Evolutionary conservation across 1,284 basidiomycete genomes (phyloP), one percentile per base, ranked within the genome.

Genomic region (Pseudozyma hubeiensis): DNA sequence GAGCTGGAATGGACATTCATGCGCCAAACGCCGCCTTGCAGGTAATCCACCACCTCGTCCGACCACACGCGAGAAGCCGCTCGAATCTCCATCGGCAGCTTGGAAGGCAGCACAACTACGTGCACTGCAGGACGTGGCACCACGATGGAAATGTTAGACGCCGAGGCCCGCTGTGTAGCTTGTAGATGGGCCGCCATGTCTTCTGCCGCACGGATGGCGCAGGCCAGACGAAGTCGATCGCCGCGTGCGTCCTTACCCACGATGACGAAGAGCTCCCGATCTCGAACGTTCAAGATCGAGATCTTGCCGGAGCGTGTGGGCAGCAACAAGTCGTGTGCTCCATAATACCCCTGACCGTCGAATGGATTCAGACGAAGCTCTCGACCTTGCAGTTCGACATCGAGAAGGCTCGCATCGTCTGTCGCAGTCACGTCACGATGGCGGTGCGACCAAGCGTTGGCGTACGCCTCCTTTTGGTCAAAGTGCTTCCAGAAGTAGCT

Each of bases 401-500:
- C 64, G 5, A 71, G 46, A 16, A 71, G 31, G 33, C 46, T 53
- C 14, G 53, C 58, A 13, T 50, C 52, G 45, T 71, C 68, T 8
- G 68, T 46, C 7, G 14, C 17, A 1, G 58, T 34, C 16, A 57
- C 16, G 16, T 60, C 53, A 14, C 24, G 30, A 37, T 65, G 65
- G 33, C 67, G 54, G 46, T 76, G 75, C 30, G 54, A 62, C 72
- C 71, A 75, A 4, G 66, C 76, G 37, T 19, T 56, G 3, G 78
- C 78, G 40, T 80, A 82, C 8, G 45, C 48, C 35, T 71, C 62
- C 4, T 39, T 44, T 48, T 66, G 59, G 37, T 75, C 73, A 37
- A 79, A 68, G 53, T 74, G 67, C 11, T 77, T 69, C 71, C 64
- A 66, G 64, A 79, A 82, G 9, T 64, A n/a, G n/a, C 52, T 69